Percentiles rank a stretch among this genome's conserved stretches.
phyloP scores from a whole-genome alignment of 768 basidiomycete species.

The Hebeloma cylindrosporum region DNA sequence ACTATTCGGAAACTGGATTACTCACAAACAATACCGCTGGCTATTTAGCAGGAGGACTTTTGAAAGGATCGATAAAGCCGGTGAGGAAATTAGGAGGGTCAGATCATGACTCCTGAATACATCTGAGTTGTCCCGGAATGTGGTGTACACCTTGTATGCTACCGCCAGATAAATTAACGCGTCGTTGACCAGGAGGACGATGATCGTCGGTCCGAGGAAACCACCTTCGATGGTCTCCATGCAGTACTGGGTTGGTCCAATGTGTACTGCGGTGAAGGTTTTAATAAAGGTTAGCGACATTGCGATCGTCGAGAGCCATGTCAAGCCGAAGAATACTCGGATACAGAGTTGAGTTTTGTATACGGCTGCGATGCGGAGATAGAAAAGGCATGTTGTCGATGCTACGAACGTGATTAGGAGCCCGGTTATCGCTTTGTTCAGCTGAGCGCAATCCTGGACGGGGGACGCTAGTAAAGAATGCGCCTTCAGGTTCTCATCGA shows the following conservation, averaged over 20 bases:
- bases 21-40: constrained; percentile 13
- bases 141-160: constrained; percentile 5
- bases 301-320: constrained; percentile 6
- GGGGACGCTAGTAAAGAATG: constrained; percentile 2
- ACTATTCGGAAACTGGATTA: background rate
- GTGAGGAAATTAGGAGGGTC: background rate
- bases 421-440: constrained; percentile 4
- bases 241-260: constrained; percentile 11
- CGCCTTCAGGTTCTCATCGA: background rate
- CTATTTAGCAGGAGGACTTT: constrained; percentile 8
- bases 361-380: constrained; percentile 9
- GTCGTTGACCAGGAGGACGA: constrained; percentile 9
- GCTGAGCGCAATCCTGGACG: constrained; percentile 6
- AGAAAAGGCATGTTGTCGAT: constrained; percentile 13
- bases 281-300: constrained; percentile 2
- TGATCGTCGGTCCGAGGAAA: constrained; percentile 4
- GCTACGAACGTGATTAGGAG: constrained; percentile 8
- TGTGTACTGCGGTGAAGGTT: constrained; percentile 5
- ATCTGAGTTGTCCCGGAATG: background rate
- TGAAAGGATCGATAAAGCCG: constrained; percentile 1
- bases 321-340: constrained; percentile 5
- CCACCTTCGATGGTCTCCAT: background rate
- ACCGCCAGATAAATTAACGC: constrained; percentile 9
- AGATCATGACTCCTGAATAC: background rate
- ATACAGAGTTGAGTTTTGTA: constrained; percentile 5